These are phyloP conservation scores for Clonostachys solani DNA, from an alignment of 2,329 filamentous ascomycete species.

Conservation along the genomic window DNA sequence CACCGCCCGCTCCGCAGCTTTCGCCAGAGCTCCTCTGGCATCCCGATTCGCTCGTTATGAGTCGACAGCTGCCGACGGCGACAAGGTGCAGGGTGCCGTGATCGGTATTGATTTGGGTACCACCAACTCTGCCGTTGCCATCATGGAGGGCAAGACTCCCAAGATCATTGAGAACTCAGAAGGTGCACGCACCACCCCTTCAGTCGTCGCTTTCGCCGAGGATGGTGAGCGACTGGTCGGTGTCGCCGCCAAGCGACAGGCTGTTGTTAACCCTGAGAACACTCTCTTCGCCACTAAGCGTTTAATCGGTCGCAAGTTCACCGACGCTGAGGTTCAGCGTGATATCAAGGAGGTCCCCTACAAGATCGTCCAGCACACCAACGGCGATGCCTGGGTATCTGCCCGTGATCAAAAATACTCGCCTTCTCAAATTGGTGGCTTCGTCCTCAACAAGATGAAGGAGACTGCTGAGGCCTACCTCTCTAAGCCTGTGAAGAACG, in stretches of 20 bases:
- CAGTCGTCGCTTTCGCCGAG: slow-evolving; percentile 91
- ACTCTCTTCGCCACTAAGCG: slow-evolving; percentile 98
- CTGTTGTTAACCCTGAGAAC: slow-evolving; percentile 97
- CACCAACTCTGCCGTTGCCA: slow-evolving; percentile 94
- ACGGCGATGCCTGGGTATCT: slow-evolving; percentile 94
- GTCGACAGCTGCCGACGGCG: slow-evolving; percentile 50
- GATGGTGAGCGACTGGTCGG: slow-evolving; percentile 95
- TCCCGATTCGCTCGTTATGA: slow-evolving; percentile 76
- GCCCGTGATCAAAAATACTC: slow-evolving; percentile 94
- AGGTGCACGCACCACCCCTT: slow-evolving; percentile 55
- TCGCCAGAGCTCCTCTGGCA: slow-evolving; percentile 65
- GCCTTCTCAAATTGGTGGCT: slow-evolving; percentile 96
- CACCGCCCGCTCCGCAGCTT: slow-evolving; percentile 62
- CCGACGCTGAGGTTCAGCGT: slow-evolving; percentile 87
- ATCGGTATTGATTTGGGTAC: slow-evolving; percentile 99
- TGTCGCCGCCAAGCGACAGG: slow-evolving; percentile 96
- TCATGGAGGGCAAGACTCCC: slow-evolving; percentile 95
- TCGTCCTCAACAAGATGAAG: slow-evolving; percentile 98
- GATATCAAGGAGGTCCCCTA: slow-evolving; percentile 97
- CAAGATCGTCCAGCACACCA: slow-evolving; percentile 96
- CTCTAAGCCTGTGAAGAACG: slow-evolving; percentile 87
- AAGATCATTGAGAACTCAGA: slow-evolving; percentile 98
- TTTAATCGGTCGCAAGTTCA: slow-evolving; percentile 97
- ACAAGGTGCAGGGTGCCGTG: slow-evolving; percentile 91
- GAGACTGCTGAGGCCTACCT: slow-evolving; percentile 95